Percentiles rank a stretch among this genome's conserved stretches.
Conservation (phyloP, 768 basidiomycete species). For the Tephrocybe sp. region DNA sequence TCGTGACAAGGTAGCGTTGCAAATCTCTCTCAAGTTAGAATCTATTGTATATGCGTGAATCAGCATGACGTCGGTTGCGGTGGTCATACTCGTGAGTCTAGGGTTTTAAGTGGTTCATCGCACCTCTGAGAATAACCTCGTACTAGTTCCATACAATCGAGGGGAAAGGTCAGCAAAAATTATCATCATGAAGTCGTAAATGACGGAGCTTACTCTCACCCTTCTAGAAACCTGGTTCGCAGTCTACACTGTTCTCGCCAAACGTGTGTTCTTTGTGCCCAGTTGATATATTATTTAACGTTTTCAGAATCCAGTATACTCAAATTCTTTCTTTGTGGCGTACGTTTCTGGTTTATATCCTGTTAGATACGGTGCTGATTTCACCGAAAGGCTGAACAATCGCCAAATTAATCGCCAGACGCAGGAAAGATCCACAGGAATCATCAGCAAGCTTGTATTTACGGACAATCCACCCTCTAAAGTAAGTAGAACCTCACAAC, state of each 20-base stretch:
- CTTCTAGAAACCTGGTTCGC: slow-evolving; percentile 26
- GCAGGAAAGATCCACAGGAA: neutral
- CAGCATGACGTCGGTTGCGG: slow-evolving; percentile 23
- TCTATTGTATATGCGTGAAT: neutral
- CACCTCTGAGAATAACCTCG: neutral
- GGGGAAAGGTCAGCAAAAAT: slow-evolving; percentile 11
- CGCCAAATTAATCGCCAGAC: neutral
- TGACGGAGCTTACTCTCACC: neutral
- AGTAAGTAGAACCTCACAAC: too few species aligned
- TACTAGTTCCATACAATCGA: slow-evolving; percentile 24
- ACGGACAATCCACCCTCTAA: neutral
- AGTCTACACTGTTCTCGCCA: slow-evolving; percentile 24
- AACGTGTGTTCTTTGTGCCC: slow-evolving; percentile 13
- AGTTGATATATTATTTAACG: too few species aligned
- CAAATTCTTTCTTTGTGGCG: slow-evolving; percentile 26
- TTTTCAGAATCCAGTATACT: slow-evolving; percentile 28
- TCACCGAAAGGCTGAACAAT: neutral
- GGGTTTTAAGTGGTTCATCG: neutral
- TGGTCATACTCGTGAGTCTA: slow-evolving; percentile 21
- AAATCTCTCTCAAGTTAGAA: neutral
- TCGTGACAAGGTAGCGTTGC: slow-evolving; percentile 20
- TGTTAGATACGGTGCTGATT: neutral
- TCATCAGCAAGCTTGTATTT: neutral
- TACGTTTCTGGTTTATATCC: neutral
- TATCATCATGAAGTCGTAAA: neutral